Evolutionary conservation across 1,139 yeast species (phyloP).

Genomic region (Candida neerlandica): DNA sequence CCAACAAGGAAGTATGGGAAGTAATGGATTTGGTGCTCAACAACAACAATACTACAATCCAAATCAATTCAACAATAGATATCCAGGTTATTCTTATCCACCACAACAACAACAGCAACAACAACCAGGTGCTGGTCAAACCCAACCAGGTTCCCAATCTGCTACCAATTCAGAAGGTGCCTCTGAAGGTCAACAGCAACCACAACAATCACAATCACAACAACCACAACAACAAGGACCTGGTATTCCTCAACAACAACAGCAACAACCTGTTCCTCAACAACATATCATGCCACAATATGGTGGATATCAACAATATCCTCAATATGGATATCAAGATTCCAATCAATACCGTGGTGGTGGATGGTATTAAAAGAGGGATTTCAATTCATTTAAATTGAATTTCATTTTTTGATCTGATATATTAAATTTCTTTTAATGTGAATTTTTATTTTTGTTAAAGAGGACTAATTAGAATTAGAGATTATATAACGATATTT

Average conservation of each 20-base stretch:
- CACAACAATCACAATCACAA: conserved; percentile 19
- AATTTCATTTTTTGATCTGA: background rate
- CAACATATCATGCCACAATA: conserved; percentile 47
- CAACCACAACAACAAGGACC: conserved; percentile 24
- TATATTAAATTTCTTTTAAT: no score
- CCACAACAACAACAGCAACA: conserved; percentile 25
- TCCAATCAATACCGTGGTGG: conserved; percentile 44
- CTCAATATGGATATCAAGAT: conserved; percentile 54
- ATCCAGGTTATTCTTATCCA: conserved; percentile 42
- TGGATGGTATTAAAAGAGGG: conserved; percentile 26
- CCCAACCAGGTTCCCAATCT: conserved; percentile 11
- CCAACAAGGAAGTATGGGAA: conserved; percentile 16
- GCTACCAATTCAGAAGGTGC: conserved; percentile 11
- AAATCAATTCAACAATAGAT: conserved; percentile 39
- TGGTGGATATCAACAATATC: conserved; percentile 52
- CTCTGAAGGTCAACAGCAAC: conserved; percentile 10
- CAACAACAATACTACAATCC: conserved; percentile 36
- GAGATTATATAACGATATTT: background rate
- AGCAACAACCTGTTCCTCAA: conserved; percentile 33
- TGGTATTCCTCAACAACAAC: no score
- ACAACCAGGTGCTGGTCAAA: conserved; percentile 5
- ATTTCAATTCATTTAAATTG: no score
- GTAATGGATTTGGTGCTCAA: conserved; percentile 20
- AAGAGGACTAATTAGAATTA: background rate
- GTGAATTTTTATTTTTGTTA: background rate